Base-by-base conservation (phyloP, 345 rosid species). In the Linum trigynum region DNA sequence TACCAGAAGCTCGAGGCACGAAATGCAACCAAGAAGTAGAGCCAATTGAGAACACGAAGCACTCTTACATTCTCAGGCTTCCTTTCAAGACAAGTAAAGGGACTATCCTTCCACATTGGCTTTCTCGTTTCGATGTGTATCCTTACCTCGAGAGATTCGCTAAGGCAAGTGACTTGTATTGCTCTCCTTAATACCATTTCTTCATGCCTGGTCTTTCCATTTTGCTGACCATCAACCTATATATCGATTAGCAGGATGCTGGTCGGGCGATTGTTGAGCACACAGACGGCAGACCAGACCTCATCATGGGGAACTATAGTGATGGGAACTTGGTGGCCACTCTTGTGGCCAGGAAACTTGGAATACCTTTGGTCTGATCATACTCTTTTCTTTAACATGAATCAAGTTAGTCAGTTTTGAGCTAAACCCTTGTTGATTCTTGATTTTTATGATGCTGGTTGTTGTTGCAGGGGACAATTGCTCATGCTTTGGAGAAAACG, bases 321-420 rank as follows among this genome's bases (percentile, higher is more conserved):
- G 97, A 92, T 69, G 98, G 96, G 55, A 92, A 92, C 77, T 78
- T 92, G 75, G 97, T 90, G 73, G 97, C 97, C 15, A 82, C 98
- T 64, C 70, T 92, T 37, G 77, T 90, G 86, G 94, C 98, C 5
- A 61, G 70, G 39, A 92, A 86, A 72, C 88, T 90, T 14, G 91
- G 92, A 41, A 72, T 86, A 58, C 85, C 98, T 71, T 91, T 83
- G 86, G 92, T 83, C n/a, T 61, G 43, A 32, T 32, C 67, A 59
- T 16, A 55, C 23, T 7, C 39, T 43, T 39, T 48, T 35, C 53
- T 48, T 69, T 17, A 9, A 60, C 41, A 23, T 32, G 23, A 65
- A 57, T 51, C 41, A 5, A 61, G 38, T 5, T 48, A 4, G 40
- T 62, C 59, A 37, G 32, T 23, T 3, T 59, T 32, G 23, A n/a